A percentile compares a stretch with the other conserved stretches of the same genome.
phyloP scores from a whole-genome alignment of 1,284 basidiomycete genomes.

The Cutaneotrichosporon cutaneum region DNA sequence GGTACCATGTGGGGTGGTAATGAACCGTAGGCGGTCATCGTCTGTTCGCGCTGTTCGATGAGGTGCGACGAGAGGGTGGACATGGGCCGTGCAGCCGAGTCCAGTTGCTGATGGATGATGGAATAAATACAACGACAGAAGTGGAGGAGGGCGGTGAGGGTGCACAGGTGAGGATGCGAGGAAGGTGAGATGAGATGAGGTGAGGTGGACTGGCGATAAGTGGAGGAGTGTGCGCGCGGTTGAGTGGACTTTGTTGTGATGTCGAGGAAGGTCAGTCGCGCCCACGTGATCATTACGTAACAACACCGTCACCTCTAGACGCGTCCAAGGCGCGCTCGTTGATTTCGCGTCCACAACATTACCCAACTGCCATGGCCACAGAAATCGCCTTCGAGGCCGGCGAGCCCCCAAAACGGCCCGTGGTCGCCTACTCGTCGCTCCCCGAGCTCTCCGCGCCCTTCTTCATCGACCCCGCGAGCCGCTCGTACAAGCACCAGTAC shows the following conservation, averaged over 20 bases:
- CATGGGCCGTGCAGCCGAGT: constrained; percentile 25
- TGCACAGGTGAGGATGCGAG: neutral
- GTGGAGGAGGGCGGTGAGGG: neutral
- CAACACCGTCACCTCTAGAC: constrained; percentile 1
- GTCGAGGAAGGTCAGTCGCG: constrained; percentile 8
- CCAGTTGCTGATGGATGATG: neutral
- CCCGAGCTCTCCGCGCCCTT: constrained; percentile 51
- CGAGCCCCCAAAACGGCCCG: constrained; percentile 28
- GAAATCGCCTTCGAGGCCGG: constrained; percentile 16
- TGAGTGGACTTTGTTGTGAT: constrained; percentile 12
- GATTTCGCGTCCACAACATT: constrained; percentile 10
- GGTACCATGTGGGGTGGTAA: constrained; percentile 15
- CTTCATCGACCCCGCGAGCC: constrained; percentile 41
- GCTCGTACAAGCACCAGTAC: constrained; percentile 73
- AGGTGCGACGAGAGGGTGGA: constrained; percentile 36
- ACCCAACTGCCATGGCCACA: constrained; percentile 15
- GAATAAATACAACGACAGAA: neutral
- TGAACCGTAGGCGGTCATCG: constrained; percentile 26
- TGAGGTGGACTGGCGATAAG: neutral
- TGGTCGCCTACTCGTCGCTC: constrained; percentile 40
- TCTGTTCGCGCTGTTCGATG: constrained; percentile 33
- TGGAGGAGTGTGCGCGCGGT: neutral
- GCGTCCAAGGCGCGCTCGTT: neutral
- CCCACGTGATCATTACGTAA: constrained; percentile 10
- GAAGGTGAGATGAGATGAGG: neutral